Evolutionary conservation across 495 filamentous ascomycete genomes (phyloP), one percentile per base, ranked within the genome.

Genomic region (Trichoderma orchidacearum): DNA sequence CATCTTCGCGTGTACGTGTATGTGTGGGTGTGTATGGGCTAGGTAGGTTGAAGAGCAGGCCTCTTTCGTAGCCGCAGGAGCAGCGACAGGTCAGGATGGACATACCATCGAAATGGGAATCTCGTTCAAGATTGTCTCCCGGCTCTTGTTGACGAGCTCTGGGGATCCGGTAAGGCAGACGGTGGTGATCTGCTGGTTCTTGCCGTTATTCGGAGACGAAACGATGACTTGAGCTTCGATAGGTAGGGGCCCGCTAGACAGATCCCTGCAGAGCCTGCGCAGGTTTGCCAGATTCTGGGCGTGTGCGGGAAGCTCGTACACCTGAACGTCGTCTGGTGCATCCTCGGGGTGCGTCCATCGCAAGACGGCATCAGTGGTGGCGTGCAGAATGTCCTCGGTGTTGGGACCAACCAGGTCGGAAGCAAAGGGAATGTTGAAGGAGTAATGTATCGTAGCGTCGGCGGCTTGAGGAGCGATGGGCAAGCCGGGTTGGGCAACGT

Each of bases 391-490:
- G 68, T 96, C 90, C 64, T 94, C 87, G 62, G 82, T 80, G 61
- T 96, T 88, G 61, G 93, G 93, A 28, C 94, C 93, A 59, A 86
- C 83, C 57, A 96, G 80, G 61, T 90, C 86, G 51, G 89, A 94
- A 56, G 88, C 82, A 73, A 98, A 96, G 30, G 93, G 93, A 8
- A 97, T 85, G 66, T 95, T 96, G 81, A 97, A 96, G 62, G 88
- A 87, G 69, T 78, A 78, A 65, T 78, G 72, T 64, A 91, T 85
- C 57, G 81, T 79, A 29, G 83, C 72, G 62, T 90, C 85, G 51
- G 78, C 72, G 32, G 82, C 80, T 31, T 83, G 78, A 51, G 82
- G 79, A 55, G 83, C 79, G 69, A 85, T 77, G 21, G 84, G 79
- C 30, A 83, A 79, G 59, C 81, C 75, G 54, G 77, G 80, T 67